These are phyloP conservation scores for Zanthoxylum bungeanum DNA, from an alignment of 345 rosid species.

Conservation along the genomic window DNA sequence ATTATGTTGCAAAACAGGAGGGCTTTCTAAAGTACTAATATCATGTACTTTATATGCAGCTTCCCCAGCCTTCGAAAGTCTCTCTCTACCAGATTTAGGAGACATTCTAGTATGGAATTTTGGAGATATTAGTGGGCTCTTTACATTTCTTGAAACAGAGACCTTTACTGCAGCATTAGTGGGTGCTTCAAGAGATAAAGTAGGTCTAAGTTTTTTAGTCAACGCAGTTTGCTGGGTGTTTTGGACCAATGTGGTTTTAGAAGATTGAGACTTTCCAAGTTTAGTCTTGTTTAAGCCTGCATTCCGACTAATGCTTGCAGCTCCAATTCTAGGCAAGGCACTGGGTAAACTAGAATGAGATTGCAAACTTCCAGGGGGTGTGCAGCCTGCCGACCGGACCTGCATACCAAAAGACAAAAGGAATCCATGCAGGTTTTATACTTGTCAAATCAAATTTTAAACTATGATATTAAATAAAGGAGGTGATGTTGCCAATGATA, in stretches of 20 bases:
- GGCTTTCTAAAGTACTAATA: constrained; percentile 7
- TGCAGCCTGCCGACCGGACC: constrained; percentile 44
- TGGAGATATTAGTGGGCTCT: constrained; percentile 33
- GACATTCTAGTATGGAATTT: constrained; percentile 37
- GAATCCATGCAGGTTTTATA: constrained; percentile 10
- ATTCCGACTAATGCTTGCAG: constrained; percentile 27
- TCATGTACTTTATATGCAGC: constrained; percentile 15
- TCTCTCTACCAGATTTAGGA: constrained; percentile 34
- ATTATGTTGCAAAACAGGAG: background rate
- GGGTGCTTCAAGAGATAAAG: constrained; percentile 35
- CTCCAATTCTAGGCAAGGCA: constrained; percentile 36
- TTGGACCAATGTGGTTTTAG: constrained; percentile 23
- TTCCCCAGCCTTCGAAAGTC: constrained; percentile 25
- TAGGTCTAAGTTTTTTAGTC: constrained; percentile 23
- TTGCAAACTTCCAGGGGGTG: constrained; percentile 45
- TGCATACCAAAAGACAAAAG: constrained; percentile 25
- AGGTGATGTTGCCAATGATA: no score
- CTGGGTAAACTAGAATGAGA: constrained; percentile 29
- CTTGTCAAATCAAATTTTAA: constrained; percentile 15
- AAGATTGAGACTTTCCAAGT: constrained; percentile 46
- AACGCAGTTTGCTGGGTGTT: constrained; percentile 28
- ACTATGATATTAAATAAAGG: background rate
- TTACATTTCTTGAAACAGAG: constrained; percentile 37
- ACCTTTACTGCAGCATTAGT: constrained; percentile 33
- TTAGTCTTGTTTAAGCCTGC: constrained; percentile 39